phyloP scores from a whole-genome alignment of 2,329 filamentous ascomycete genomes.

The Colletotrichum truncatum region DNA sequence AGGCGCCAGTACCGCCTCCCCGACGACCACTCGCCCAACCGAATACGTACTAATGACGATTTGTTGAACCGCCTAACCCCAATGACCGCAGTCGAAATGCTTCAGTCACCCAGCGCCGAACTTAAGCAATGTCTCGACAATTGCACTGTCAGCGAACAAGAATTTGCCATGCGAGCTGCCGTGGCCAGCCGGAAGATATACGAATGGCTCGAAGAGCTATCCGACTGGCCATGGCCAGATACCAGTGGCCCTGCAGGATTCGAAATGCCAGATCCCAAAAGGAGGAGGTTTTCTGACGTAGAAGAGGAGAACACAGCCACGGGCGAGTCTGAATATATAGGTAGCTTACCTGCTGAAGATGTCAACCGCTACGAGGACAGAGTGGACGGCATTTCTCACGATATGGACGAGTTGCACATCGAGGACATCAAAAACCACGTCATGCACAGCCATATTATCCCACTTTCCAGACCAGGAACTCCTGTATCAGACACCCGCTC shows the following conservation, averaged over 20 bases:
- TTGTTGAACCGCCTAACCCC: constrained; percentile 71
- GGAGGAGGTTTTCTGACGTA: constrained; percentile 46
- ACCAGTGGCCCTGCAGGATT: constrained; percentile 62
- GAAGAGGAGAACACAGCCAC: constrained; percentile 36
- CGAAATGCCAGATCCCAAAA: constrained; percentile 54
- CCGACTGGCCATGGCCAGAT: constrained; percentile 65
- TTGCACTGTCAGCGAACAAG: constrained; percentile 72
- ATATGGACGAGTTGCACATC: constrained; percentile 75
- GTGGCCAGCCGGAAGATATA: constrained; percentile 76
- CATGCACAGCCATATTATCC: constrained; percentile 79
- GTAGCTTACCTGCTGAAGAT: constrained; percentile 72
- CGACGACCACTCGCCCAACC: constrained; percentile 55
- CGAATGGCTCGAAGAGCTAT: constrained; percentile 77
- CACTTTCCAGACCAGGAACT: constrained; percentile 61
- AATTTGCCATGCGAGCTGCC: constrained; percentile 76
- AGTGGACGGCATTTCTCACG: constrained; percentile 76
- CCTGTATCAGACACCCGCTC: constrained; percentile 54
- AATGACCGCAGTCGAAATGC: constrained; percentile 66
- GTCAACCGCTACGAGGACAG: constrained; percentile 76
- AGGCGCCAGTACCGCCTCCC: constrained; percentile 49
- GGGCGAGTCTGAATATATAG: constrained; percentile 63
- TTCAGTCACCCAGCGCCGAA: constrained; percentile 61
- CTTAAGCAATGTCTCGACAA: constrained; percentile 68
- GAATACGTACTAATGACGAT: constrained; percentile 60
- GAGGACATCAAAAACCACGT: constrained; percentile 93